These are phyloP conservation scores for Raphanus raphanistrum DNA, from an alignment of 345 rosid genomes.

Conservation along the genomic window DNA sequence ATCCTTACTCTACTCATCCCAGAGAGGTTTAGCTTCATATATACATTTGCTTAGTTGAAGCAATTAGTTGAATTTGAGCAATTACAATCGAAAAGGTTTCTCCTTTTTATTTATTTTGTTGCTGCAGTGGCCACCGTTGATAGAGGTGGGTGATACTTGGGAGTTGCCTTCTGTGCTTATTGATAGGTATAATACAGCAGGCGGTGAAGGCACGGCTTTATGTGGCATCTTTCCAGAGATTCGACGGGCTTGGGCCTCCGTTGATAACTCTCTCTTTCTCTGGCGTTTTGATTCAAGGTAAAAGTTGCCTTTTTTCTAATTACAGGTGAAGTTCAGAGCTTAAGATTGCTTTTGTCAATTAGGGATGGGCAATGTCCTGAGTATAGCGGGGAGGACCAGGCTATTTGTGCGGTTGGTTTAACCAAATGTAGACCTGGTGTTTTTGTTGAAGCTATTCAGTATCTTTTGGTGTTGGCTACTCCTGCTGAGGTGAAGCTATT, in stretches of 20 bases:
- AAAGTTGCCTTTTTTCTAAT: slow-evolving; percentile 20
- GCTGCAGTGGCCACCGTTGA: slow-evolving; percentile 91
- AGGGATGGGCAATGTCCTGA: slow-evolving; percentile 99
- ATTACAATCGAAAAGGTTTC: neutral
- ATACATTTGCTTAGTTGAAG: neutral
- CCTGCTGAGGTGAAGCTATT: slow-evolving; percentile 70
- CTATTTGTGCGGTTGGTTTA: slow-evolving; percentile 94
- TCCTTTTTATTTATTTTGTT: slow-evolving; percentile 18
- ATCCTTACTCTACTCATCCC: slow-evolving; percentile 85
- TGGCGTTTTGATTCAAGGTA: slow-evolving; percentile 98
- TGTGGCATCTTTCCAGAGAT: slow-evolving; percentile 96
- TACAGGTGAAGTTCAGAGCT: slow-evolving; percentile 13
- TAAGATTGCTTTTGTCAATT: slow-evolving; percentile 17
- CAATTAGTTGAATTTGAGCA: slow-evolving; percentile 11
- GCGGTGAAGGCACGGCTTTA: slow-evolving; percentile 94
- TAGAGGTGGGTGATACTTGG: slow-evolving; percentile 77
- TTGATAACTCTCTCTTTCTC: slow-evolving; percentile 81
- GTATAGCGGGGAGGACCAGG: slow-evolving; percentile 83
- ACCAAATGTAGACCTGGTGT: slow-evolving; percentile 80
- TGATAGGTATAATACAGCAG: slow-evolving; percentile 87
- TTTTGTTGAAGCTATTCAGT: slow-evolving; percentile 91
- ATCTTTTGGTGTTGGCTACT: slow-evolving; percentile 83
- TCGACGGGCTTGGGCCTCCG: slow-evolving; percentile 95
- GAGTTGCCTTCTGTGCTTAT: slow-evolving; percentile 81
- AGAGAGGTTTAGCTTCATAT: slow-evolving; percentile 54